phyloP scores from a whole-genome alignment of 73 alveolate genomes.

The Paraurostyla sp. region DNA sequence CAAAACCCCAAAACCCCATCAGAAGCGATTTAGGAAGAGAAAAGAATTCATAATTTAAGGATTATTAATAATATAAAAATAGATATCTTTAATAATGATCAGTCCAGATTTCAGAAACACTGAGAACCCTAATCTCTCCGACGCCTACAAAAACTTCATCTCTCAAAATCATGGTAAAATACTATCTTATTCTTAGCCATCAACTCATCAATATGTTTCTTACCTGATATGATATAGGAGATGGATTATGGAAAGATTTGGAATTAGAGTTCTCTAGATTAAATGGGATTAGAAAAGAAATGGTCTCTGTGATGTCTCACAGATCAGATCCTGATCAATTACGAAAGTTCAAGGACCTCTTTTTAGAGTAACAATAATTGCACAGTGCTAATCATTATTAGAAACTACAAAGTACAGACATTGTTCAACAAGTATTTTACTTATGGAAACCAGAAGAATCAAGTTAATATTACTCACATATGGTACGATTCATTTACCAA shows the following conservation, averaged over 20 bases:
- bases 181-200: no score
- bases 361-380: slow-evolving; percentile 47
- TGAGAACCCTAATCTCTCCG: neutral
- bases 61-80: neutral
- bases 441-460: slow-evolving; percentile 53
- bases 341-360: slow-evolving; percentile 56
- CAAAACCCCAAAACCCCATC: slow-evolving; percentile 40
- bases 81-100: slow-evolving; percentile 40
- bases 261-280: slow-evolving; percentile 4
- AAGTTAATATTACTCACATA: slow-evolving; percentile 21
- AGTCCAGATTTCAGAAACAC: slow-evolving; percentile 53
- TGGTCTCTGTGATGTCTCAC: neutral
- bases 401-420: slow-evolving; percentile 38
- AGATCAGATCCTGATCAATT: slow-evolving; percentile 62
- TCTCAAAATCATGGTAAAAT: slow-evolving; percentile 22
- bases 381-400: no score
- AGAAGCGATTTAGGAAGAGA: neutral
- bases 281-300: slow-evolving; percentile 19
- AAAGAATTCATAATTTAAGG: neutral
- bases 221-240: slow-evolving; percentile 4
- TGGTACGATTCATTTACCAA: slow-evolving; percentile 66
- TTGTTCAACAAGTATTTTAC: slow-evolving; percentile 59
- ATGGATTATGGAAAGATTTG: slow-evolving; percentile 39
- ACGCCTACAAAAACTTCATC: neutral
- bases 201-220: neutral